Percentiles rank a stretch among this genome's conserved stretches.
Conservation (phyloP, 2,329 filamentous ascomycete genomes). For the Lojkania enalia region DNA sequence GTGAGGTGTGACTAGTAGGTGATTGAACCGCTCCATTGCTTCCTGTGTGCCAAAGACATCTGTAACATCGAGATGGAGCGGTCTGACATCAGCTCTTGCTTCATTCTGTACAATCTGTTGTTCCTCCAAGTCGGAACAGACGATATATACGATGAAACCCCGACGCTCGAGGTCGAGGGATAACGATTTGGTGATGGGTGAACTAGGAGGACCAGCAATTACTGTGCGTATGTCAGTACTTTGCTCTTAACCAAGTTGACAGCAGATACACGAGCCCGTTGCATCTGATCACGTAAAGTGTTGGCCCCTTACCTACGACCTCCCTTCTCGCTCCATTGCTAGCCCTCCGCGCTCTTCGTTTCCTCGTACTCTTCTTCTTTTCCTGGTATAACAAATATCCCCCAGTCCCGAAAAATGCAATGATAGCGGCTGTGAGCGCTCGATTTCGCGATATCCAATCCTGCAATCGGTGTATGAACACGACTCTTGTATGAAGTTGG, state of each 20-base stretch:
- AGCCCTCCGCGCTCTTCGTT: slow-evolving; percentile 76
- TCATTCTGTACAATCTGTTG: slow-evolving; percentile 77
- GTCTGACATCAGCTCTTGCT: slow-evolving; percentile 77
- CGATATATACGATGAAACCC: slow-evolving; percentile 91
- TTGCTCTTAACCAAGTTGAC: too few relatives aligned
- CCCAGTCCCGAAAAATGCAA: slow-evolving; percentile 71
- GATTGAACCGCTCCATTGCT: slow-evolving; percentile 71
- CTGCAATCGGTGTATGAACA: slow-evolving; percentile 62
- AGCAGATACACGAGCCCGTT: too few relatives aligned
- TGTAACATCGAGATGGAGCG: slow-evolving; percentile 80
- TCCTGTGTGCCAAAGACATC: slow-evolving; percentile 71
- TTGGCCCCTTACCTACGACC: slow-evolving; percentile 67
- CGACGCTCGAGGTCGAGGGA: slow-evolving; percentile 85
- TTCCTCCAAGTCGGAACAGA: slow-evolving; percentile 83
- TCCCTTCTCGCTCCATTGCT: slow-evolving; percentile 84
- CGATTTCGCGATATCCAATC: slow-evolving; percentile 75
- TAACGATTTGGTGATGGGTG: slow-evolving; percentile 81
- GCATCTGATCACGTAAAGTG: too few relatives aligned
- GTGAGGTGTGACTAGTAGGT: slow-evolving; percentile 73
- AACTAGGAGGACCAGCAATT: slow-evolving; percentile 82
- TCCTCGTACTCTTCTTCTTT: slow-evolving; percentile 61
- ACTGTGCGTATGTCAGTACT: slow-evolving; percentile 60
- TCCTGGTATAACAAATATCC: slow-evolving; percentile 62
- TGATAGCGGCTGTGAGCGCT: slow-evolving; percentile 69
- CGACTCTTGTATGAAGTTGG: slow-evolving; percentile 47